phyloP scores from a whole-genome alignment of 2,329 filamentous ascomycete genomes.

The Epichloe elymi region DNA sequence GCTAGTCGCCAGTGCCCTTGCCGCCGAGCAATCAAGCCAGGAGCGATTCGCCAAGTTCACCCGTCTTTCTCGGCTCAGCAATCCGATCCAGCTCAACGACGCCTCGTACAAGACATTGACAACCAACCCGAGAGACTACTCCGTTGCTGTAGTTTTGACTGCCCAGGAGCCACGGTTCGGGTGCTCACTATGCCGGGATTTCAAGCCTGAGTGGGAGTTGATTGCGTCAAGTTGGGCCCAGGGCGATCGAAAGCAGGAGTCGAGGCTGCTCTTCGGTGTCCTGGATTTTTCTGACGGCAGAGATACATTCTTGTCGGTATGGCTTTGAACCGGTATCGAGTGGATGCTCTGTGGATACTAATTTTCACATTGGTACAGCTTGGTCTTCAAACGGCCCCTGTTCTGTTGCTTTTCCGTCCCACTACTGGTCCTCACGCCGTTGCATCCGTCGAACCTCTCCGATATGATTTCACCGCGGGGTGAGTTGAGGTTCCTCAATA shows the following conservation, averaged over 20 bases:
- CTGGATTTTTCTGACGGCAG: slow-evolving; percentile 82
- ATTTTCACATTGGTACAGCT: slow-evolving; percentile 40
- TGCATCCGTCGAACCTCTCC: slow-evolving; percentile 51
- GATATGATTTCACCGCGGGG: slow-evolving; percentile 79
- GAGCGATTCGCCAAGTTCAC: slow-evolving; percentile 63
- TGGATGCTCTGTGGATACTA: background rate
- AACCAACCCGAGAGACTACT: slow-evolving; percentile 68
- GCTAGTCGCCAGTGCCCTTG: slow-evolving; percentile 44
- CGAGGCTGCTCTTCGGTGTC: slow-evolving; percentile 64
- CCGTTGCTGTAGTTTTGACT: slow-evolving; percentile 69
- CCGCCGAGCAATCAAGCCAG: slow-evolving; percentile 47
- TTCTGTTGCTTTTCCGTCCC: slow-evolving; percentile 77
- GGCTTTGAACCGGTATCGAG: slow-evolving; percentile 10
- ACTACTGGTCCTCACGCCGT: slow-evolving; percentile 71
- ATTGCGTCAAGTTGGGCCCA: slow-evolving; percentile 76
- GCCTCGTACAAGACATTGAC: slow-evolving; percentile 63
- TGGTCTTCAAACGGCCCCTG: slow-evolving; percentile 84
- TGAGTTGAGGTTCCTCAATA: slow-evolving; percentile 27
- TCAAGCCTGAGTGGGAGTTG: slow-evolving; percentile 89
- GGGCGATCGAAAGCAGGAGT: slow-evolving; percentile 63
- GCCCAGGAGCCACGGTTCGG: slow-evolving; percentile 73
- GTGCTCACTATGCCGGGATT: slow-evolving; percentile 76
- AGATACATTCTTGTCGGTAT: slow-evolving; percentile 73
- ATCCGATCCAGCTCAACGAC: slow-evolving; percentile 69
- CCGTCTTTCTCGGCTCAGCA: slow-evolving; percentile 48